Evolutionary conservation across 1,139 yeast species (phyloP), one percentile per base, ranked within the genome.

Genomic region (Blastobotrys apis): DNA sequence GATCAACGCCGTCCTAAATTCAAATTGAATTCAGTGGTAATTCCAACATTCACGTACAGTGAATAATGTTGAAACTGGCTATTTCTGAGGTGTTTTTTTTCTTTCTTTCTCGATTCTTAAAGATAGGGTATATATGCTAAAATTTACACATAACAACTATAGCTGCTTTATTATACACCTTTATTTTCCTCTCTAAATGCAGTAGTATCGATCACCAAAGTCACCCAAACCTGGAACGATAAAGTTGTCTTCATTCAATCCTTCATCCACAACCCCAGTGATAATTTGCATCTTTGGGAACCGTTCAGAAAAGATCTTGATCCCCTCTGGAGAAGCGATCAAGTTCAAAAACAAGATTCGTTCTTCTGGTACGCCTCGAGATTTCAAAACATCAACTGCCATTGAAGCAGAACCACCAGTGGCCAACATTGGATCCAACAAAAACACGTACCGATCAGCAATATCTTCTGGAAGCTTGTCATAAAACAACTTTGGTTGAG

Each of bases 351-450:
- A 92, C 62, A 86, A 74, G 54, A 92, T 92, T 60, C 94, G 77
- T 53, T 88, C 90, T 62, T 81, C 82, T 49, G 80, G 80, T 37
- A 90, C 97, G 39, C 97, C 97, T 58, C 94, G 78, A 44, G 80
- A 74, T 51, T 84, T 73, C 56, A 92, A 72, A 15, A 92, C 97
- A 51, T 92, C 95, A 21, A 90, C 87, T 3, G 97, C 98, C 92
- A 90, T 85, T 69, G 86, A 80, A 12, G 97, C 98, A 51, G 95
- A 84, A 42, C 98, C 98, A 51, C 98, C 98, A 19, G 98, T 92
- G 32, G 98, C 98, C 62, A 92, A 75, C 95, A 92, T 85, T 48
- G 98, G 98, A 60, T 92, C 98, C 55, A 92, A 72, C 59, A 92
- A 71, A 62, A 92, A 84, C 19, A 92, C 97, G 58, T 81, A 92